These are phyloP conservation scores for Amauroascus niger DNA, from an alignment of 2,329 filamentous ascomycete genomes.

Conservation along the genomic window DNA sequence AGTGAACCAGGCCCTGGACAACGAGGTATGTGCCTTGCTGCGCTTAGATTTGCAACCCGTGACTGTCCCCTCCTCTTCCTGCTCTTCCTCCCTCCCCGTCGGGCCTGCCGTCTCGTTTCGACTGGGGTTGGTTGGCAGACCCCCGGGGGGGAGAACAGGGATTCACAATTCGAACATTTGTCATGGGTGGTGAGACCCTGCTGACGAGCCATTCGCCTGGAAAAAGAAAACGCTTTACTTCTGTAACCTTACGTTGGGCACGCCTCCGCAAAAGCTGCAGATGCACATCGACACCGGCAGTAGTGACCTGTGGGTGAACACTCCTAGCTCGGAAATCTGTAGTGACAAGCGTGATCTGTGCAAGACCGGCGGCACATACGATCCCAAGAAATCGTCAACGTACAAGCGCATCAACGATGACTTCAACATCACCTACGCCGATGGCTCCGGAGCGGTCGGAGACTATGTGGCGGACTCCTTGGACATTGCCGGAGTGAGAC, in stretches of 20 bases:
- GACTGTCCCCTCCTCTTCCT: neutral
- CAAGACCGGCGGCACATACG: conserved; percentile 54
- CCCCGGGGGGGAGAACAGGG: neutral
- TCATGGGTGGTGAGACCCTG: neutral
- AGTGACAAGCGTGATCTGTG: conserved; percentile 44
- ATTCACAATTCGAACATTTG: neutral
- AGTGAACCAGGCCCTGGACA: conserved; percentile 43
- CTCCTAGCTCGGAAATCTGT: conserved; percentile 53
- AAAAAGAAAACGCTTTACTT: conserved; percentile 50
- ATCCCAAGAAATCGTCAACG: conserved; percentile 61
- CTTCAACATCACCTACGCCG: conserved; percentile 83
- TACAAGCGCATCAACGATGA: conserved; percentile 62
- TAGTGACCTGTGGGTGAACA: conserved; percentile 59
- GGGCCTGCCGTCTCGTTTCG: neutral
- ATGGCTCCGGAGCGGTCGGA: conserved; percentile 65
- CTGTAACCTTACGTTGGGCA: conserved; percentile 49
- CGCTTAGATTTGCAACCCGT: neutral
- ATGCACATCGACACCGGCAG: conserved; percentile 55
- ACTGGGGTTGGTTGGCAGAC: conserved; percentile 22
- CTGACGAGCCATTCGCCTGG: neutral
- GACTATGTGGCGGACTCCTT: conserved; percentile 74
- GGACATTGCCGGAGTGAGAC: conserved; percentile 40
- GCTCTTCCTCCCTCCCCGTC: too few species aligned
- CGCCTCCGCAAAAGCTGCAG: conserved; percentile 46
- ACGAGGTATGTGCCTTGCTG: conserved; percentile 36